Evolutionary conservation across 345 rosid species (phyloP).

Genomic region (Populus simonii): DNA sequence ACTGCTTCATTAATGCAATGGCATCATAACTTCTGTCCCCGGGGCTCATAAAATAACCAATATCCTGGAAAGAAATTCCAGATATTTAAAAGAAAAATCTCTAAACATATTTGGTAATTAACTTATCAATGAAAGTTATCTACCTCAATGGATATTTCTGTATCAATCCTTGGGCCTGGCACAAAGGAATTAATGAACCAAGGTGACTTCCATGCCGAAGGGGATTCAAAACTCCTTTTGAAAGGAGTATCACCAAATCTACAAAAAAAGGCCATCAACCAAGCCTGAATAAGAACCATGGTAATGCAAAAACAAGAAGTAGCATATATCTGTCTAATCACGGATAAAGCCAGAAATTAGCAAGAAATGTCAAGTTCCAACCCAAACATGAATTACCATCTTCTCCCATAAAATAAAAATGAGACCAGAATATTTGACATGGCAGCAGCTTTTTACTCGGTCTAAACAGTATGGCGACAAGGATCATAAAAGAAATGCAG

Average conservation of each 20-base stretch:
- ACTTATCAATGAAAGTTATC: background rate
- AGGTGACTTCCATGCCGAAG: slow-evolving; percentile 98
- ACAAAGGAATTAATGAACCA: slow-evolving; percentile 78
- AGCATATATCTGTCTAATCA: background rate
- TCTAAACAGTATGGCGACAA: background rate
- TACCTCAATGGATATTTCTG: slow-evolving; percentile 93
- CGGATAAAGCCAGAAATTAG: background rate
- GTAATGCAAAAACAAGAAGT: background rate
- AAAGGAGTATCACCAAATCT: slow-evolving; percentile 91
- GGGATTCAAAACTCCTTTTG: slow-evolving; percentile 82
- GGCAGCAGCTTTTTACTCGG: background rate
- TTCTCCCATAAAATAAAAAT: background rate
- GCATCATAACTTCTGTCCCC: slow-evolving; percentile 88
- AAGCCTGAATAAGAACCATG: slow-evolving; percentile 4
- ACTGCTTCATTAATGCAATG: slow-evolving; percentile 81
- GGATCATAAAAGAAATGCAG: background rate
- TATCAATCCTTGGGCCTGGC: slow-evolving; percentile 76
- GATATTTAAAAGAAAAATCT: background rate
- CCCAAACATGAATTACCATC: background rate
- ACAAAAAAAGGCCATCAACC: slow-evolving; percentile 22
- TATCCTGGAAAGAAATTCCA: slow-evolving; percentile 54
- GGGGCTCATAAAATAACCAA: slow-evolving; percentile 86
- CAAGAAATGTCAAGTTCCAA: background rate
- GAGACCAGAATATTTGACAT: background rate
- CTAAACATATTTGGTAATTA: background rate